Percentiles rank a stretch among this genome's conserved stretches.
Conservation (phyloP, 2,329 filamentous ascomycete genomes). For the Penicillium glabrum region DNA sequence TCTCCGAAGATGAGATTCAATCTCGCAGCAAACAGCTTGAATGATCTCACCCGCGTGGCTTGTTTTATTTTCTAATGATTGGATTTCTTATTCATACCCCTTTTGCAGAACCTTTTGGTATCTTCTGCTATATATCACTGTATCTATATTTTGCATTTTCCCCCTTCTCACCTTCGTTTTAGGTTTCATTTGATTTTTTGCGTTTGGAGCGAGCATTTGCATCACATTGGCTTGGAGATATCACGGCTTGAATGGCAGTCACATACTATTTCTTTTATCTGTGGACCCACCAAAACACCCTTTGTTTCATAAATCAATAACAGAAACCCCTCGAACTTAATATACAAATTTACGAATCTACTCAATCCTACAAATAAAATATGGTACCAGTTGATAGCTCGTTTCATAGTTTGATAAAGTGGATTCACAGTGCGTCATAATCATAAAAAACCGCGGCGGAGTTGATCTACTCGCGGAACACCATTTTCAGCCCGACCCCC, state of each 20-base stretch:
- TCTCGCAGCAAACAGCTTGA: slow-evolving; percentile 46
- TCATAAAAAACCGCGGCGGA: slow-evolving; percentile 8
- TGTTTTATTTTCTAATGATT: slow-evolving; percentile 14
- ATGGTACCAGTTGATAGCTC: background rate
- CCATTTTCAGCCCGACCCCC: slow-evolving; percentile 15
- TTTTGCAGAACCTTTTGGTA: slow-evolving; percentile 6
- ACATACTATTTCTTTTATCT: background rate
- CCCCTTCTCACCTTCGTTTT: slow-evolving; percentile 12
- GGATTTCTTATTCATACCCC: slow-evolving; percentile 20
- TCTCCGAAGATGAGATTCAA: slow-evolving; percentile 59
- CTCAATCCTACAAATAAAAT: background rate
- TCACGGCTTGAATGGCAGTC: slow-evolving; percentile 2
- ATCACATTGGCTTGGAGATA: slow-evolving; percentile 11
- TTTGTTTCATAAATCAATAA: background rate
- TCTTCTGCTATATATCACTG: slow-evolving; percentile 7
- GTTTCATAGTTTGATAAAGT: slow-evolving; percentile 8
- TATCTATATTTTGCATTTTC: slow-evolving; percentile 16
- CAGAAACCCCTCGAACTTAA: background rate
- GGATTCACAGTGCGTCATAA: slow-evolving; percentile 16
- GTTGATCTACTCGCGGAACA: slow-evolving; percentile 19
- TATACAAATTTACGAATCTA: background rate
- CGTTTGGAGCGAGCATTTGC: slow-evolving; percentile 22
- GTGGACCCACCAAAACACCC: background rate
- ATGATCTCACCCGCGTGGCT: slow-evolving; percentile 20
- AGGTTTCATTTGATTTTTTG: slow-evolving; percentile 8